phyloP scores from a whole-genome alignment of 2,329 filamentous ascomycete genomes.

The Huntiella decipiens region DNA sequence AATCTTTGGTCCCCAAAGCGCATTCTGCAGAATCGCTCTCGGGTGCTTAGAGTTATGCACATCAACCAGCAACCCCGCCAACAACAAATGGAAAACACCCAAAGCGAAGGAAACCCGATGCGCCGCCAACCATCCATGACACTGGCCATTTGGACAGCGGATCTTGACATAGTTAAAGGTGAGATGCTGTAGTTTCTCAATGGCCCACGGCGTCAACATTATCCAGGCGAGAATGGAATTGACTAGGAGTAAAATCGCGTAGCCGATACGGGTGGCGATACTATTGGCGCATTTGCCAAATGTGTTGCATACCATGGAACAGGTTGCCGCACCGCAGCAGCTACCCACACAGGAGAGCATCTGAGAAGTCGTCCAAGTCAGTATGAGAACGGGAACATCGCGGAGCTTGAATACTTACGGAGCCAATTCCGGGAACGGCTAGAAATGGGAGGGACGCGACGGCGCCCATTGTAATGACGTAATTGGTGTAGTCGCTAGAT shows the following conservation, averaged over 20 bases:
- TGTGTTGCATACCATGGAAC: conserved; percentile 84
- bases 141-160: conserved; percentile 74
- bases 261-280: conserved; percentile 91
- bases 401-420: conserved; percentile 37
- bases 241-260: conserved; percentile 80
- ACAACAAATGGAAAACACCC: conserved; percentile 76
- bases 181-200: conserved; percentile 82
- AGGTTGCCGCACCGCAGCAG: conserved; percentile 92
- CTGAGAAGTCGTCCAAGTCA: conserved; percentile 25
- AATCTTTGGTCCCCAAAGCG: conserved; percentile 97
- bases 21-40: conserved; percentile 79
- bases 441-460: conserved; percentile 77
- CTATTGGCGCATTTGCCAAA: conserved; percentile 96
- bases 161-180: conserved; percentile 94
- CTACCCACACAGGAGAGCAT: conserved; percentile 63
- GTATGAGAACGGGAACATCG: neutral
- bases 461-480: conserved; percentile 53
- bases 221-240: conserved; percentile 98
- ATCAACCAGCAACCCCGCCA: conserved; percentile 69
- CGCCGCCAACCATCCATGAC: conserved; percentile 88
- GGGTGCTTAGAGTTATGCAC: conserved; percentile 75
- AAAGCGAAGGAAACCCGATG: conserved; percentile 97
- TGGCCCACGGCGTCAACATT: conserved; percentile 96
- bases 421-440: conserved; percentile 68
- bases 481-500: neutral